A percentile compares a stretch with the other conserved stretches of the same genome.
Evolutionary conservation across 805 yeast genomes (phyloP).

Genomic region (Deakozyma indianensis): DNA sequence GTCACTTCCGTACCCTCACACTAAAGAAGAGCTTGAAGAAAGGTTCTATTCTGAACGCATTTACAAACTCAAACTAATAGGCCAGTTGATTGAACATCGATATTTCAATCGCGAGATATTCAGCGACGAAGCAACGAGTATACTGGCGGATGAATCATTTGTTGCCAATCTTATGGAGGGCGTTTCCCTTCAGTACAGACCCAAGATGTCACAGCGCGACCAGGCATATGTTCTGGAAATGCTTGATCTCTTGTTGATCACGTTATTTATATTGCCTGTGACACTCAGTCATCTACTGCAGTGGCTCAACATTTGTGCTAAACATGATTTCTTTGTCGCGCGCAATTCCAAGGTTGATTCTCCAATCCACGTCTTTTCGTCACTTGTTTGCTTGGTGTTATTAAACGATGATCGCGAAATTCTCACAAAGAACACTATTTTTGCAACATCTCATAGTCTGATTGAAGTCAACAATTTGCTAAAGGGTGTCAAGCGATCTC

Average conservation of each 20-base stretch:
- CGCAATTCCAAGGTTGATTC: neutral
- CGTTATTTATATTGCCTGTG: neutral
- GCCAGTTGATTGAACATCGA: neutral
- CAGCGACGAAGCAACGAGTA: neutral
- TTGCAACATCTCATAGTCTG: neutral
- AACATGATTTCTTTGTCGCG: neutral
- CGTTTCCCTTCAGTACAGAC: neutral
- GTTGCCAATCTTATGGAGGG: neutral
- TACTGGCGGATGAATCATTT: neutral
- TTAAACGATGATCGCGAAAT: neutral
- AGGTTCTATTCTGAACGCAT: neutral
- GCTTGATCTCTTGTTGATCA: neutral
- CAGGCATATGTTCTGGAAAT: neutral
- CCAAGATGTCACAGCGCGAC: neutral
- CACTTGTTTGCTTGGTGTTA: neutral
- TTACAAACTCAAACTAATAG: neutral
- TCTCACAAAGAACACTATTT: neutral
- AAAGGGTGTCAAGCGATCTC: neutral
- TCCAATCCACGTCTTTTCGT: neutral
- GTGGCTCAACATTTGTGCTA: neutral
- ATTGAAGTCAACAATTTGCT: neutral
- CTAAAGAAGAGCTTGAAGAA: neutral
- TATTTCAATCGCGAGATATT: neutral
- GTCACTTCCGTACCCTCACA: neutral
- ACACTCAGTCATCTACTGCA: neutral